These are phyloP conservation scores for Obba rivulosa DNA, from an alignment of 768 basidiomycete species.

Conservation along the genomic window DNA sequence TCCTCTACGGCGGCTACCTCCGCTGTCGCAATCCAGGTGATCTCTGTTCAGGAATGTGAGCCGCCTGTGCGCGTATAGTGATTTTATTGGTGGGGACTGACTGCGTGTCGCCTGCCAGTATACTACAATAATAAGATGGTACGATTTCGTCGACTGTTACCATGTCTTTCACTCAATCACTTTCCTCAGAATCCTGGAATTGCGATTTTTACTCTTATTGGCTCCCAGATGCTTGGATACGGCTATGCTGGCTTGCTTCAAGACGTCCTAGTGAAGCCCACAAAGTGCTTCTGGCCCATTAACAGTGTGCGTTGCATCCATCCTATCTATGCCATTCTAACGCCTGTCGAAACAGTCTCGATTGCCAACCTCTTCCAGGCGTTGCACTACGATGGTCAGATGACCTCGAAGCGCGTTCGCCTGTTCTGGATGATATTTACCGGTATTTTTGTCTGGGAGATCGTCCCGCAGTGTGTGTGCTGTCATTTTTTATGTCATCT, in stretches of 20 bases:
- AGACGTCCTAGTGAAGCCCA: constrained; percentile 48
- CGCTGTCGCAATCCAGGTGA: constrained; percentile 28
- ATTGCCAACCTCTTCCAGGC: constrained; percentile 28
- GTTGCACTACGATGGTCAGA: constrained; percentile 31
- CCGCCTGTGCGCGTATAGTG: neutral
- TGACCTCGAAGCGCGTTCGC: constrained; percentile 32
- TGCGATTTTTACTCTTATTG: constrained; percentile 31
- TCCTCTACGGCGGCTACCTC: constrained; percentile 28
- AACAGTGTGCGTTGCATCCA: constrained; percentile 14
- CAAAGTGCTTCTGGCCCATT: constrained; percentile 28
- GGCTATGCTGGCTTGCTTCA: constrained; percentile 31
- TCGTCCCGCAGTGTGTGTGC: constrained; percentile 35
- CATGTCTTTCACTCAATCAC: neutral
- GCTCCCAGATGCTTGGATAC: constrained; percentile 30
- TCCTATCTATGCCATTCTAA: neutral
- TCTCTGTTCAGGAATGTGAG: constrained; percentile 28
- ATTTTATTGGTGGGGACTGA: neutral
- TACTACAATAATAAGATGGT: constrained; percentile 36
- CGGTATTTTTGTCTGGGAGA: constrained; percentile 29
- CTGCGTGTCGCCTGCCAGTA: constrained; percentile 8
- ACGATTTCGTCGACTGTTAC: neutral
- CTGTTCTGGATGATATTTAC: constrained; percentile 36
- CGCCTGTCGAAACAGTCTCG: constrained; percentile 11
- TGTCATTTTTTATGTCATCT: neutral
- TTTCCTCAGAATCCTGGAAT: constrained; percentile 19